Conservation (phyloP, 2,329 filamentous ascomycete genomes). For the Fusarium caatingaense region DNA sequence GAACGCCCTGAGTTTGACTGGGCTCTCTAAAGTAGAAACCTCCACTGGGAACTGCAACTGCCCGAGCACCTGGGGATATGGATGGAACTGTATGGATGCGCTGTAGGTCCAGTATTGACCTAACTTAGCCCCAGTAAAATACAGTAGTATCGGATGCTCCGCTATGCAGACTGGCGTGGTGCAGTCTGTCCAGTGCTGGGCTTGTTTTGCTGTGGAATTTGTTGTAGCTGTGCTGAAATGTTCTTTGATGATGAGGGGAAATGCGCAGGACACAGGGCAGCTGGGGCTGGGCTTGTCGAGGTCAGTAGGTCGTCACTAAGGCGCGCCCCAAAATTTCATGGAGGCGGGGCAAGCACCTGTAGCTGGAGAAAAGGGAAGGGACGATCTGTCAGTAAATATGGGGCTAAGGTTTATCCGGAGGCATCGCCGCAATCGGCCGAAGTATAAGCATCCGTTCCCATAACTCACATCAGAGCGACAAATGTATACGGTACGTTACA, state of each 20-base stretch:
- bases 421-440: conserved; percentile 29
- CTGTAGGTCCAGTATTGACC: not conserved
- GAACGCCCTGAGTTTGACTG: conserved; percentile 7
- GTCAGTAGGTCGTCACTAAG: conserved; percentile 8
- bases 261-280: conserved; percentile 46
- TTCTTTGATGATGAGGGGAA: conserved; percentile 54
- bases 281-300: conserved; percentile 8
- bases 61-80: not conserved
- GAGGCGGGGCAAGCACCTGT: conserved; percentile 18
- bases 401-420: conserved; percentile 37
- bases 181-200: conserved; percentile 4
- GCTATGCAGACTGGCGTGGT: conserved; percentile 20
- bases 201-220: conserved; percentile 40
- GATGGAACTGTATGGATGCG: not conserved
- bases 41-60: conserved; percentile 8
- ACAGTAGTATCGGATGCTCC: conserved; percentile 18
- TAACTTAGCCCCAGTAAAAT: conserved; percentile 11
- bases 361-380: conserved; percentile 17
- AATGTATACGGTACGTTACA: conserved; percentile 14
- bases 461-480: not conserved
- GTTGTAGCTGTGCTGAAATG: conserved; percentile 57
- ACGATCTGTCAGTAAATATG: conserved; percentile 1
- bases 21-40: not conserved
- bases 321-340: conserved; percentile 5
- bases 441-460: not conserved